Conservation (phyloP, 1,284 basidiomycete species). For the Trichosporon asahii region DNA sequence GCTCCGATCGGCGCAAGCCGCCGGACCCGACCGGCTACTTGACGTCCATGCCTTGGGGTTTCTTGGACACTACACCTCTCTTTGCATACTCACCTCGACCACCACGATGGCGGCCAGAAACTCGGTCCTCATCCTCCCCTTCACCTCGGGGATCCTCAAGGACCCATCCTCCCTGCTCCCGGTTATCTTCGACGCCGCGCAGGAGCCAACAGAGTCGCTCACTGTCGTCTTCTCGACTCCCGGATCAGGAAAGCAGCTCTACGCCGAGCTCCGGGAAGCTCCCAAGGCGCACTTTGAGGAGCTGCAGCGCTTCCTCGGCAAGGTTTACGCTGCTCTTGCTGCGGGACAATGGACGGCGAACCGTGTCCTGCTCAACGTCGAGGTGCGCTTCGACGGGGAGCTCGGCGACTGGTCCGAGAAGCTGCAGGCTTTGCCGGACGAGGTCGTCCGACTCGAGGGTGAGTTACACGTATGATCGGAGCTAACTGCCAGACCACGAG, state of each 20-base stretch:
- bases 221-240: conserved; percentile 40
- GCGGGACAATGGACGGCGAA: conserved; percentile 42
- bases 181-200: conserved; percentile 27
- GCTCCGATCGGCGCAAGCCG: background rate
- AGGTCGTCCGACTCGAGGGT: conserved; percentile 28
- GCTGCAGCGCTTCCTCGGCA: conserved; percentile 45
- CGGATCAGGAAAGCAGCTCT: conserved; percentile 28
- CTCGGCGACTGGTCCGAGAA: conserved; percentile 28
- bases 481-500: conserved; percentile 8
- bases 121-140: conserved; percentile 37
- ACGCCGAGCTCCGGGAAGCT: conserved; percentile 22
- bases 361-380: conserved; percentile 44
- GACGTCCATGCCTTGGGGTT: background rate
- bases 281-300: conserved; percentile 32
- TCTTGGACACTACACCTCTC: background rate
- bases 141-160: conserved; percentile 29
- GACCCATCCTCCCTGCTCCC: conserved; percentile 31
- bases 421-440: conserved; percentile 18
- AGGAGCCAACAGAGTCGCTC: conserved; percentile 24
- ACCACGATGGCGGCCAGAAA: conserved; percentile 13
- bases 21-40: conserved; percentile 1
- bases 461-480: background rate
- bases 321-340: conserved; percentile 43
- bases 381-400: conserved; percentile 46
- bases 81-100: background rate